Percentiles rank a stretch among this genome's conserved stretches.
These are phyloP conservation scores for Kokia cookei DNA, from an alignment of 441 rosid genomes.

Conservation along the genomic window DNA sequence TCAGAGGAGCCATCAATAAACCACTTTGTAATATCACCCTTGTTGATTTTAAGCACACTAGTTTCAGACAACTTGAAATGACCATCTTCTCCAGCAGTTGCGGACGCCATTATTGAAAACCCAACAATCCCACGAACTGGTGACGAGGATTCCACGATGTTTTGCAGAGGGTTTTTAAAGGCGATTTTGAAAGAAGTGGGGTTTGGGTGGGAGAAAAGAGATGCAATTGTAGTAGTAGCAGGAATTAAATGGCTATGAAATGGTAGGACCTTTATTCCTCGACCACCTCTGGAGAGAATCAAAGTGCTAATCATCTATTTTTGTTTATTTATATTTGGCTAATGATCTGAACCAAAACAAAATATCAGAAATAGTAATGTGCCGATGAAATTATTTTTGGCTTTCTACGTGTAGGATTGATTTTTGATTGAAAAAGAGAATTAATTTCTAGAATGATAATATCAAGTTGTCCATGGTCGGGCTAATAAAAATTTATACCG, in stretches of 20 bases:
- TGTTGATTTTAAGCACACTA: conserved; percentile 43
- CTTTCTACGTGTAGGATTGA: no score
- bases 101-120: conserved; percentile 29
- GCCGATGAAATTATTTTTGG: not conserved
- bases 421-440: no score
- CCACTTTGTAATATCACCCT: conserved; percentile 89
- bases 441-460: no score
- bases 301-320: not conserved
- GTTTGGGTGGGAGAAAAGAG: not conserved
- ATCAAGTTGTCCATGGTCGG: no score
- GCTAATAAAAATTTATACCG: no score
- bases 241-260: not conserved
- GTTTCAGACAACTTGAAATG: conserved; percentile 52
- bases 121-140: conserved; percentile 6
- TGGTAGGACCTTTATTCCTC: not conserved
- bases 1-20: conserved; percentile 70
- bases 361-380: not conserved
- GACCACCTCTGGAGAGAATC: not conserved
- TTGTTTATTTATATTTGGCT: not conserved
- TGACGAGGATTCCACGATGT: not conserved
- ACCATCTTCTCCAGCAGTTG: conserved; percentile 9
- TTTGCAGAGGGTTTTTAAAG: not conserved
- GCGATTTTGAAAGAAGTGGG: not conserved
- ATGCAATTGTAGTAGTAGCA: not conserved
- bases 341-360: not conserved